phyloP scores from a whole-genome alignment of 345 rosid species.

The Acer yangbiense region DNA sequence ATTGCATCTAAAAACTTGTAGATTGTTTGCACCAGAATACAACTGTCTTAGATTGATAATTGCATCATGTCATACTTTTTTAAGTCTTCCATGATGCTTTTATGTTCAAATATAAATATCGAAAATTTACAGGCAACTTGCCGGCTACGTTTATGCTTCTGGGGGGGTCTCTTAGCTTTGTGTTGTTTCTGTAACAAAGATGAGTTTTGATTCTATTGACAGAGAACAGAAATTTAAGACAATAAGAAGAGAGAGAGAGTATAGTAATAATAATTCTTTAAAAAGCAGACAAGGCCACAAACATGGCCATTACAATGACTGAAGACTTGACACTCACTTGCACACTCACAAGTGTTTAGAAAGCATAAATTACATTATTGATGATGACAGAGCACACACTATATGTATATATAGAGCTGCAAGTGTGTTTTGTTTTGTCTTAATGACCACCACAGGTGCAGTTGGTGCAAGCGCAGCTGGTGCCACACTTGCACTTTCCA shows the following conservation, averaged over 20 bases:
- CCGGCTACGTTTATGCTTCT: neutral
- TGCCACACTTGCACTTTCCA: constrained; percentile 86
- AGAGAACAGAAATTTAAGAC: no score
- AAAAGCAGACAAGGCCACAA: constrained; percentile 22
- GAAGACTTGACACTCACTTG: constrained; percentile 10
- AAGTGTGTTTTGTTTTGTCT: neutral
- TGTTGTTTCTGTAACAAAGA: neutral
- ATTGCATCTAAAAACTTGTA: neutral
- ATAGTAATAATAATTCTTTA: constrained; percentile 29
- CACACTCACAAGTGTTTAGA: neutral
- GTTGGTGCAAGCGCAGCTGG: constrained; percentile 62
- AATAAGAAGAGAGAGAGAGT: no score
- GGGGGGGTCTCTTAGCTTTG: neutral
- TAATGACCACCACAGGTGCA: constrained; percentile 68
- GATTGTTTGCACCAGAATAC: neutral
- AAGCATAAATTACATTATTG: constrained; percentile 10
- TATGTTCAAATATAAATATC: no score
- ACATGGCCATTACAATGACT: constrained; percentile 35
- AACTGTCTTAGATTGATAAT: no score
- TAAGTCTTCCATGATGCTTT: no score
- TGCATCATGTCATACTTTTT: neutral
- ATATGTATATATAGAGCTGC: neutral
- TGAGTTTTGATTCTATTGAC: neutral
- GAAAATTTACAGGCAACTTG: no score
- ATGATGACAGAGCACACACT: neutral